phyloP scores from a whole-genome alignment of 2,329 filamentous ascomycete species.

The Aurifilum marmelostoma region DNA sequence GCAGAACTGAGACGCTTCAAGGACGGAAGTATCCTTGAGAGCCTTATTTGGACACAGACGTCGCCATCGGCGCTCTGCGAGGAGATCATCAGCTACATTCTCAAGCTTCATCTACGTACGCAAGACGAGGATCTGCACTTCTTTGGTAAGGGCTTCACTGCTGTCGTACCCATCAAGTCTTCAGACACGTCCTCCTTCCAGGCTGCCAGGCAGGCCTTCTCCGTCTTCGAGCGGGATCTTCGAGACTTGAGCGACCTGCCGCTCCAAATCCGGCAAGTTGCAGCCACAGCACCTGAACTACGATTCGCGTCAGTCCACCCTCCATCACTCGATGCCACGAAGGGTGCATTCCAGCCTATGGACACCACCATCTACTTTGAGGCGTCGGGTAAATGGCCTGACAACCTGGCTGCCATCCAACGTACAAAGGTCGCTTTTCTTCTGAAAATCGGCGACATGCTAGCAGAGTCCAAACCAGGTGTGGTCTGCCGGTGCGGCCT shows the following conservation, averaged over 20 bases:
- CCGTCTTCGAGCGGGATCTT: conserved; percentile 74
- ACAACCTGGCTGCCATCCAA: conserved; percentile 88
- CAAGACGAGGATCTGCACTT: conserved; percentile 56
- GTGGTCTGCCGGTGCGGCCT: conserved; percentile 75
- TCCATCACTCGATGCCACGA: conserved; percentile 52
- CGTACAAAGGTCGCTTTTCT: conserved; percentile 91
- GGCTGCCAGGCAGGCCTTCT: conserved; percentile 69
- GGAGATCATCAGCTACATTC: conserved; percentile 76
- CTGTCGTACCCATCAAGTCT: conserved; percentile 50
- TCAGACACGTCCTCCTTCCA: conserved; percentile 66
- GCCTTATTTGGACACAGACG: conserved; percentile 78
- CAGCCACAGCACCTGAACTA: conserved; percentile 71
- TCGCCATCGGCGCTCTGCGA: conserved; percentile 69
- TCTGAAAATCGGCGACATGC: conserved; percentile 71
- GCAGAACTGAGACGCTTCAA: conserved; percentile 92
- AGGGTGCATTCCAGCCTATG: conserved; percentile 58
- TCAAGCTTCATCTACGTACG: conserved; percentile 70
- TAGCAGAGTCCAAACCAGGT: conserved; percentile 61
- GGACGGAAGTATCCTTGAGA: conserved; percentile 91
- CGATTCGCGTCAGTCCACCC: conserved; percentile 70
- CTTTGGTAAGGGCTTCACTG: conserved; percentile 55
- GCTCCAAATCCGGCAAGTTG: conserved; percentile 81
- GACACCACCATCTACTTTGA: conserved; percentile 90
- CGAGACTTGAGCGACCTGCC: conserved; percentile 81
- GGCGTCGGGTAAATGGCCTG: conserved; percentile 90